Evolutionary conservation across 495 filamentous ascomycete species (phyloP).

Genomic region (Aspergillus saccharolyticus): DNA sequence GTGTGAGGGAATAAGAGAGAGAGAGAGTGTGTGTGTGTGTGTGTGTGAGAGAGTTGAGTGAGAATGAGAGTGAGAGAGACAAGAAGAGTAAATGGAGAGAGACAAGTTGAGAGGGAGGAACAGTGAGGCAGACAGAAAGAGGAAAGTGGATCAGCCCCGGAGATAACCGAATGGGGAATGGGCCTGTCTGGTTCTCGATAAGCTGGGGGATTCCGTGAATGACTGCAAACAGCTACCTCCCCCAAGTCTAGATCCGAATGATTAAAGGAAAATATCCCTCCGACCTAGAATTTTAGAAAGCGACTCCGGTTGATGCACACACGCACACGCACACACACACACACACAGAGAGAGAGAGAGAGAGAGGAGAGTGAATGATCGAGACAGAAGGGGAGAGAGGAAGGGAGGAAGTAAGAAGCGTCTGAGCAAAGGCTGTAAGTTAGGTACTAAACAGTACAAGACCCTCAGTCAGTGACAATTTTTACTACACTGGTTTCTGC

Average conservation of each 20-base stretch:
- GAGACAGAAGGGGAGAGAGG: neutral
- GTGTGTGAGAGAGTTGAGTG: neutral
- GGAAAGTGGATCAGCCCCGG: neutral
- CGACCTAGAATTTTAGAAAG: no score
- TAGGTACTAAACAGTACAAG: neutral
- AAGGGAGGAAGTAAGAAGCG: neutral
- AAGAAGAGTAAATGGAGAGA: no score
- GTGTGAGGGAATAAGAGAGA: no score
- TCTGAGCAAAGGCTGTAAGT: neutral
- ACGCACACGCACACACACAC: no score
- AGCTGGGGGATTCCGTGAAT: no score
- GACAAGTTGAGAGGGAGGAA: conserved; percentile 1
- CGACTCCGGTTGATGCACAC: no score
- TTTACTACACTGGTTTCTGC: no score
- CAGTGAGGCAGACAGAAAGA: neutral
- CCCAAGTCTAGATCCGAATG: neutral
- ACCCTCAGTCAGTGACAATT: no score
- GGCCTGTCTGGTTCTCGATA: no score
- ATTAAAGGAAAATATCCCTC: neutral
- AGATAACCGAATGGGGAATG: neutral
- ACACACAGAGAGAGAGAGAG: no score
- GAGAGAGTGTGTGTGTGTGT: no score
- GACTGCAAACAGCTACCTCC: no score
- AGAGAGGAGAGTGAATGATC: neutral
- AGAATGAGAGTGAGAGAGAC: conserved; percentile 11